These are phyloP conservation scores for Amniculicola lignicola DNA, from an alignment of 495 filamentous ascomycete species.

Conservation along the genomic window DNA sequence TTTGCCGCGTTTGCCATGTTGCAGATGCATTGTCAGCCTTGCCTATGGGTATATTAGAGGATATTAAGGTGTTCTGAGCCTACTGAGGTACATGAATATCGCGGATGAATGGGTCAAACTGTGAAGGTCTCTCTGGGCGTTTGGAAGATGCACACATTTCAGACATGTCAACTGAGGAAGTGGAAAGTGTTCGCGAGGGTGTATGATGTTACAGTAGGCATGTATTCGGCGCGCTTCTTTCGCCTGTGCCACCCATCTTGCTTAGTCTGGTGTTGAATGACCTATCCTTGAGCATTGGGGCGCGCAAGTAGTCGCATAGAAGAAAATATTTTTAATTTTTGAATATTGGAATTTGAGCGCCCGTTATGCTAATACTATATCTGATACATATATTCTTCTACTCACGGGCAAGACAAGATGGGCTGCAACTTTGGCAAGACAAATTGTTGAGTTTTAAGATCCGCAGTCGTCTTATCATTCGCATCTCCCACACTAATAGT, in stretches of 20 bases:
- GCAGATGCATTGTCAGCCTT: background rate
- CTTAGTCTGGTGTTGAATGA: too few relatives aligned
- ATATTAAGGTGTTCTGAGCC: background rate
- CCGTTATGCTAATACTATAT: too few relatives aligned
- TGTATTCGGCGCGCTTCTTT: background rate
- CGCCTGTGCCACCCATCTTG: too few relatives aligned
- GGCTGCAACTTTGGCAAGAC: constrained; percentile 54
- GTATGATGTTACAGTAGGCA: background rate
- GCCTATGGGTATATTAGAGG: background rate
- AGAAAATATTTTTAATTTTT: too few relatives aligned
- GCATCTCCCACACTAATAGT: constrained; percentile 63
- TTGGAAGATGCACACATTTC: too few relatives aligned
- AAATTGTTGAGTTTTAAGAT: constrained; percentile 52
- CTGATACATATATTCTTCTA: too few relatives aligned
- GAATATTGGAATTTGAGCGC: too few relatives aligned
- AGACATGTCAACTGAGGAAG: too few relatives aligned
- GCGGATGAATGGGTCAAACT: background rate
- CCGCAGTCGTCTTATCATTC: constrained; percentile 55
- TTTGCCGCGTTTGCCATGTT: background rate
- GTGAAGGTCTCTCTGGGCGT: background rate
- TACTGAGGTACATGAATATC: background rate
- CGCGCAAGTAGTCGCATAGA: too few relatives aligned
- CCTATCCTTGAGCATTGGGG: too few relatives aligned
- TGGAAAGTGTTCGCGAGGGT: background rate
- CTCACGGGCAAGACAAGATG: constrained; percentile 53